Evolutionary conservation across 768 basidiomycete species (phyloP).

Genomic region (Leccinum boreale): DNA sequence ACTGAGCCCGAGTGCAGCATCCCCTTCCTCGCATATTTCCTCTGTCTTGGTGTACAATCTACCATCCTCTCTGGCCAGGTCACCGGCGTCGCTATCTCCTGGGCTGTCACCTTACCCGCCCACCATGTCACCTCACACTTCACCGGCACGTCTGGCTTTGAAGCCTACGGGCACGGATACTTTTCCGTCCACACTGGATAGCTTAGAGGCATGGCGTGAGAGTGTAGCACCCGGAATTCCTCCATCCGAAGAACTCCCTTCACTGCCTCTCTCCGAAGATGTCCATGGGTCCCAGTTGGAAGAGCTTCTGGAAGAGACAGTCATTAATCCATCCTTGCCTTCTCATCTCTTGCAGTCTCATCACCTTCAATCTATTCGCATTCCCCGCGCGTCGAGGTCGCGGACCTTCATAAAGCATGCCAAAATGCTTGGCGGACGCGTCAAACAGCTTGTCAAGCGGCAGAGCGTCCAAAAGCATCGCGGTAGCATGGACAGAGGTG

Average conservation of each 20-base stretch:
- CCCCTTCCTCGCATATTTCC: constrained; percentile 20
- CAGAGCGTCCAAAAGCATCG: constrained; percentile 8
- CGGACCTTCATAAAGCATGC: constrained; percentile 24
- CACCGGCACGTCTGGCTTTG: constrained; percentile 17
- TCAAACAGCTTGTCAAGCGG: constrained; percentile 26
- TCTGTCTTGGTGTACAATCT: constrained; percentile 12
- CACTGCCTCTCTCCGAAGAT: constrained; percentile 13
- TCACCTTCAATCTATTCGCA: neutral
- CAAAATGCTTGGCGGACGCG: constrained; percentile 26
- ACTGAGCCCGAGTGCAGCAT: constrained; percentile 19
- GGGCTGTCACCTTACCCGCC: constrained; percentile 6
- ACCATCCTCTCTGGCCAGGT: constrained; percentile 13
- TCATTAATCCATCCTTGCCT: constrained; percentile 3
- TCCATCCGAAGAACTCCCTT: constrained; percentile 15
- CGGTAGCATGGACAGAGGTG: constrained; percentile 19
- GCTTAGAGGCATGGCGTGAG: constrained; percentile 30
- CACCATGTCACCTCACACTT: constrained; percentile 13
- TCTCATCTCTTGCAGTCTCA: constrained; percentile 7
- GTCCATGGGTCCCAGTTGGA: neutral
- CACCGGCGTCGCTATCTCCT: constrained; percentile 16
- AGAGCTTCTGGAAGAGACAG: constrained; percentile 9
- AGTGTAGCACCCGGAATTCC: constrained; percentile 15
- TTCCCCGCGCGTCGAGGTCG: constrained; percentile 11
- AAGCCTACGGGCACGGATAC: constrained; percentile 30
- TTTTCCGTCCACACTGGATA: constrained; percentile 30